phyloP scores from a whole-genome alignment of 441 rosid genomes.

The Pelargonium myrrhifolium region DNA sequence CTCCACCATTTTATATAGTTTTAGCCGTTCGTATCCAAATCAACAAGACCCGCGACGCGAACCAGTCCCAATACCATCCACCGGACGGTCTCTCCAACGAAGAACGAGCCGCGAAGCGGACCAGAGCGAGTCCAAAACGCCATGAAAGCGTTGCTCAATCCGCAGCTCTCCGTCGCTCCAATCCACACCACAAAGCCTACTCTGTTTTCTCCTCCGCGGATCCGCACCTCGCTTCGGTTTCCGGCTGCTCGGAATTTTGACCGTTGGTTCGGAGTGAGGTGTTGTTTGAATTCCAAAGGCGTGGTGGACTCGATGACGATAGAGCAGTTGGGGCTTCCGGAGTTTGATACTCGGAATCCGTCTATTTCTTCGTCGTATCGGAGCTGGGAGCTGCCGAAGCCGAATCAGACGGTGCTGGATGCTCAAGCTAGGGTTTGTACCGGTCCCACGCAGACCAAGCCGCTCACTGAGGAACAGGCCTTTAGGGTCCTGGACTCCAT shows the following conservation, averaged over 20 bases:
- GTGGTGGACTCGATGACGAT: slow-evolving; percentile 39
- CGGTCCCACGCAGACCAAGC: slow-evolving; percentile 86
- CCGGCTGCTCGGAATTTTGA: slow-evolving; percentile 14
- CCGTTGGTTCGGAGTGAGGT: slow-evolving; percentile 2
- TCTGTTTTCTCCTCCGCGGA: slow-evolving; percentile 10
- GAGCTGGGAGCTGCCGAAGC: slow-evolving; percentile 47
- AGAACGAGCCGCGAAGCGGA: neutral
- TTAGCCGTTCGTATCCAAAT: slow-evolving; percentile 2
- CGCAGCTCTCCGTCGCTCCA: slow-evolving; percentile 28
- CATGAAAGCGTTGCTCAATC: slow-evolving; percentile 56
- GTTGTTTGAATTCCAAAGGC: slow-evolving; percentile 20
- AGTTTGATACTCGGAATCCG: slow-evolving; percentile 59
- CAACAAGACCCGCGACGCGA: too few relatives aligned
- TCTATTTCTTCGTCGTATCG: slow-evolving; percentile 70
- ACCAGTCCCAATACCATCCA: too few relatives aligned
- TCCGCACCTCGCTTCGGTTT: slow-evolving; percentile 27
- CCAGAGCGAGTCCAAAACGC: neutral
- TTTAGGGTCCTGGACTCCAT: slow-evolving; percentile 68
- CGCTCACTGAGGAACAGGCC: slow-evolving; percentile 71
- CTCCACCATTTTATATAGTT: neutral
- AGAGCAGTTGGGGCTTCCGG: slow-evolving; percentile 54
- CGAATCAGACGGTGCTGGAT: slow-evolving; percentile 77
- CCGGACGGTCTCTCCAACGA: neutral
- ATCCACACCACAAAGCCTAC: slow-evolving; percentile 22
- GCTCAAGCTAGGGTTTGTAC: slow-evolving; percentile 97